Evolutionary conservation across 352 stramenopile genomes (phyloP), one percentile per base, ranked within the genome.

Genomic region (Globisporangium parvum): DNA sequence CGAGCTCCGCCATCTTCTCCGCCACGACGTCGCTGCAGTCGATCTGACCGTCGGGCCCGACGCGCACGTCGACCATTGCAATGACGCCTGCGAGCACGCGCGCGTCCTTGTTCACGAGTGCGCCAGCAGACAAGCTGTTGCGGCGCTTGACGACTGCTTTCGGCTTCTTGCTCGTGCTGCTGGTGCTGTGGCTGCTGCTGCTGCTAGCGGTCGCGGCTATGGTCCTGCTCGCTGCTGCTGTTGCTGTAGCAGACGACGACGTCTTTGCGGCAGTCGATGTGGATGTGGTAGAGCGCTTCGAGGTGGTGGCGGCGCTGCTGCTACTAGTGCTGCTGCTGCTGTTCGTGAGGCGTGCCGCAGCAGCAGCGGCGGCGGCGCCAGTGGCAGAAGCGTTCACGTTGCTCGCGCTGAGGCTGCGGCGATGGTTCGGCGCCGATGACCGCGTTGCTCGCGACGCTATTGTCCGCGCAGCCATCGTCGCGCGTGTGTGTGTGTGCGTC

Each of bases 11-110:
- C 42, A 93, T 64, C 51, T 93, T 93, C 39, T 66, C 53, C 0
- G 80, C 76, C 2, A 91, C 76, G 14, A 86, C 79, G 54, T 80
- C 71, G 45, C 77, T 90, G 70, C 84, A 93, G 61, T 93, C 77
- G 62, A 93, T 90, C 61, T 87, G 73, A 8, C 67, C 75, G 47
- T 91, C 77, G 0, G 63, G 61, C 2, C 79, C 80, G 14, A 91
- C 67, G 18, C 74, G 77, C 28, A 93, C 84, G 62, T 93, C 81
- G 33, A 93, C 84, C 61, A 93, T 75, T 17, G 77, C 80, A 44
- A 76, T 77, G 15, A 93, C 69, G 41, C 77, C 77, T 6, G 65
- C 63, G 14, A 82, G 60, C 41, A 62, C 57, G 17, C 44, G 35
- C n/a, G 54, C 54, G n/a, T 49, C 20, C 37, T 53, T 40, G 37